Evolutionary conservation across 371 early-diverging fungal species (phyloP).

Genomic region (Rhizopus arrhizus): DNA sequence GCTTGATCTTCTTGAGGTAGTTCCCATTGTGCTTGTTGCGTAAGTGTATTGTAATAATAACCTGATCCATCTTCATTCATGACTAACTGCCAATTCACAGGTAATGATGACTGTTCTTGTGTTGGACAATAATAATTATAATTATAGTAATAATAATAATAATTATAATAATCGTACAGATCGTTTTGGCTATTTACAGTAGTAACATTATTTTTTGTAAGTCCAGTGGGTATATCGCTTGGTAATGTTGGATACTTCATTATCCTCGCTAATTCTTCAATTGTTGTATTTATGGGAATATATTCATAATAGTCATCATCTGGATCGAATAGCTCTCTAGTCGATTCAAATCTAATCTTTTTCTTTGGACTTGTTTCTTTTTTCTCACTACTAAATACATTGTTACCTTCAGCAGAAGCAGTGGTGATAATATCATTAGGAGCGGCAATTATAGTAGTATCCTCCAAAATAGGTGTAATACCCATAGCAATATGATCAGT

Average conservation of each 20-base stretch:
- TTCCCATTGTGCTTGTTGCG: slow-evolving; percentile 43
- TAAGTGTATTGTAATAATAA: slow-evolving; percentile 43
- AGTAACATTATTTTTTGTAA: not conserved
- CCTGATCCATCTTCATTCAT: slow-evolving; percentile 36
- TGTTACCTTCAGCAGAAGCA: too few relatives aligned
- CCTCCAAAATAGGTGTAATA: not conserved
- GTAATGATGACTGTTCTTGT: slow-evolving; percentile 17
- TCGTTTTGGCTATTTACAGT: not conserved
- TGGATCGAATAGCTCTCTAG: slow-evolving; percentile 39
- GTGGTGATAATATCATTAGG: too few relatives aligned
- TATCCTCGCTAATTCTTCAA: slow-evolving; percentile 29
- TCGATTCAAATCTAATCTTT: slow-evolving; percentile 21
- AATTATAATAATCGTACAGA: slow-evolving; percentile 3
- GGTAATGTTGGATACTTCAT: slow-evolving; percentile 23
- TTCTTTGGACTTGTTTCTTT: not conserved
- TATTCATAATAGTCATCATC: slow-evolving; percentile 41
- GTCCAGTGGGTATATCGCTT: slow-evolving; percentile 3
- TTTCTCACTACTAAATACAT: not conserved
- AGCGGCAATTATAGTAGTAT: too few relatives aligned
- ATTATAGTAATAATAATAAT: not conserved
- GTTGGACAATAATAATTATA: not conserved
- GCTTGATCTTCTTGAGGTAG: slow-evolving; percentile 28
- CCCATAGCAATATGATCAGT: not conserved
- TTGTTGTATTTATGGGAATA: slow-evolving; percentile 23
- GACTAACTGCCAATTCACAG: slow-evolving; percentile 35